Evolutionary conservation across 2,329 filamentous ascomycete species (phyloP), one percentile per base, ranked within the genome.

Genomic region (Scopulariopsis brevicaulis): DNA sequence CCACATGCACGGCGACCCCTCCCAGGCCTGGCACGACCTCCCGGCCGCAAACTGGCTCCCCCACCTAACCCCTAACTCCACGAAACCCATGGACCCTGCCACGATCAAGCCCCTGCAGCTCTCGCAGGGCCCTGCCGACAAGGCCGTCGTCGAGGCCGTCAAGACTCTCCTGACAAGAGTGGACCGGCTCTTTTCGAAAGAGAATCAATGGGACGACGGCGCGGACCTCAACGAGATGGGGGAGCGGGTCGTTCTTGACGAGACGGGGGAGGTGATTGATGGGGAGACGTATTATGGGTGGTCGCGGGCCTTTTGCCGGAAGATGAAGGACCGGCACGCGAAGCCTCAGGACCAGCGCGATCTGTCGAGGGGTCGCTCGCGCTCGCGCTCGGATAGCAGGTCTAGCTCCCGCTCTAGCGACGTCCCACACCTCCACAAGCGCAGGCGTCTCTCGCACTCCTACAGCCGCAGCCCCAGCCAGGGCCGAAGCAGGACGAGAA

Each of bases 211-310:
- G 22, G 75, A 78, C 24, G 74, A 82, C 12, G 67, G 76, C 5
- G 70, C 77, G n/a, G 85, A 90, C 62, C 73, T 93, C n/a, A 86
- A 90, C 65, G 84, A 86, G 62, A 76, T 94, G 59, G 90, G 90
- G 12, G 86, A 94, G 67, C 72, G 79, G 18, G 74, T 90, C 56
- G 73, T 84, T 20, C 69, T 82, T 2, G 84, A 90, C 63, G 82
- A 86, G 63, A 86, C 82, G 0, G 85, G 85, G 0, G 82, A 87
- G 2, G 72, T 85, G 1, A 68, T 85, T 7, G 77, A 78, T 7
- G 85, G 85, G 1, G 85, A 89, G 62, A 89, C 87, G 1, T 95
- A 95, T 69, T 95, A 95, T 67, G 91, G 90, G 60, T 96, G 91
- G 91, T 93, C 90, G 5, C 80, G 82, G 46, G 75, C 76, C 1